Evolutionary conservation across 1,139 yeast genomes (phyloP), one percentile per base, ranked within the genome.

Genomic region (Magnusiomyces ingens): DNA sequence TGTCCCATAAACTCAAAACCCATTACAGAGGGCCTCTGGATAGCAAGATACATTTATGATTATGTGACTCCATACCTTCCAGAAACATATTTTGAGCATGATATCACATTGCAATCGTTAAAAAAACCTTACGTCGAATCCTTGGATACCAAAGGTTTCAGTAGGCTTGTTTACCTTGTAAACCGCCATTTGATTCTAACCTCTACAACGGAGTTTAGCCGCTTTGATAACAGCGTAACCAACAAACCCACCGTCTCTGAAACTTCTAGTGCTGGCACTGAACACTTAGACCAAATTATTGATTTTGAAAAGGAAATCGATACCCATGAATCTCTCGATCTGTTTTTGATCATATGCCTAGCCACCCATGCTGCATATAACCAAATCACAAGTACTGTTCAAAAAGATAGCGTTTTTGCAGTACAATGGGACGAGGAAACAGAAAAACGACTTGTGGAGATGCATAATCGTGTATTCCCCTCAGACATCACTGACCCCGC

Each of bases 31-130:
- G 43, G 49, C 11, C 21, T 47, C 36, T 37, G 44, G 44, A 37
- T 47, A 10, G 49, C 49, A 11, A 36, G 36, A 37, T 47, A 47
- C 44, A 47, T 47, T 38, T 47, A 17, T 37, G 49, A 47, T n/a
- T 21, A 21, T 13, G 17, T 47, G 11, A 26, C 22, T 12, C 43
- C 49, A 13, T 47, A 19, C 36, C 22, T 47, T 3, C 49, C 49
- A 11, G 49, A 47, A 47, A 13, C 49, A 2, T 47, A 37, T 37
- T 41, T 22, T 15, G 49, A 47, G 15, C 49, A 47, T 37, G 49
- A 47, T 38, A 37, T 47, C 12, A 17, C 32, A 19, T 8, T 47
- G 26, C 10, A 10, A 10, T n/a, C 42, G 2, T 22, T 47, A 6
- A 26, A 19, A 6, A 18, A 19, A 18, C 5, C 18, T 2, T 15